These are phyloP conservation scores for Termitomyces sp. DNA, from an alignment of 768 basidiomycete species.

Conservation along the genomic window DNA sequence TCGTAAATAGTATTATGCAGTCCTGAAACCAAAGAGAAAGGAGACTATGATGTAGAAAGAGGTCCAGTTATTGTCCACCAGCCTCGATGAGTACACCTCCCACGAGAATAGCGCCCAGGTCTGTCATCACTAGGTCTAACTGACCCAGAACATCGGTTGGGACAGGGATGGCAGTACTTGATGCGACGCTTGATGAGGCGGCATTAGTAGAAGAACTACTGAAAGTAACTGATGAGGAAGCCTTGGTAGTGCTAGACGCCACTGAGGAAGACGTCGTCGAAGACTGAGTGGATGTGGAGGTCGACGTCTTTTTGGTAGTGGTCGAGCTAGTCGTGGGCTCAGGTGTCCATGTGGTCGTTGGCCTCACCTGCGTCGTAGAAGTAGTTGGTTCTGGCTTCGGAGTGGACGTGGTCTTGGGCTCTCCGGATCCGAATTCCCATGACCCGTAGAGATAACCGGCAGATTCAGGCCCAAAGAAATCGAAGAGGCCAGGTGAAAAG, in stretches of 20 bases:
- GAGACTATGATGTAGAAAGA: not conserved
- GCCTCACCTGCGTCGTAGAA: conserved; percentile 18
- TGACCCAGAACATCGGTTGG: conserved; percentile 18
- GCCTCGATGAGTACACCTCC: conserved; percentile 12
- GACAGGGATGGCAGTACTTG: conserved; percentile 5
- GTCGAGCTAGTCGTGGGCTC: conserved; percentile 12
- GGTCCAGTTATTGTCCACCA: conserved; percentile 5
- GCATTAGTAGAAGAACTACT: conserved; percentile 3
- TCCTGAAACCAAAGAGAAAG: not conserved
- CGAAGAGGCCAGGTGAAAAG: conserved; percentile 49
- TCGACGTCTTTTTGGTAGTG: conserved; percentile 13
- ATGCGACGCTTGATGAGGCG: conserved; percentile 12
- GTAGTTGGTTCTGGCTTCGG: conserved; percentile 23
- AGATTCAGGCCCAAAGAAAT: conserved; percentile 35
- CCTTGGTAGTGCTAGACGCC: not conserved
- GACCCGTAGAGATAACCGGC: conserved; percentile 43
- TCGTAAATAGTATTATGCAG: not conserved
- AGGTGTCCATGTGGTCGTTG: conserved; percentile 15
- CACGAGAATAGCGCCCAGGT: conserved; percentile 14
- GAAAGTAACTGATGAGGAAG: conserved; percentile 1
- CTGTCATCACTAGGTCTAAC: conserved; percentile 11
- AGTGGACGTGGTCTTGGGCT: conserved; percentile 15
- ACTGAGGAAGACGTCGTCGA: conserved; percentile 11
- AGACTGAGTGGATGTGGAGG: conserved; percentile 7
- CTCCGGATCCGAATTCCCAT: conserved; percentile 36